Evolutionary conservation across 2,329 filamentous ascomycete genomes (phyloP), one percentile per base, ranked within the genome.

Genomic region (Trichoderma gracile): DNA sequence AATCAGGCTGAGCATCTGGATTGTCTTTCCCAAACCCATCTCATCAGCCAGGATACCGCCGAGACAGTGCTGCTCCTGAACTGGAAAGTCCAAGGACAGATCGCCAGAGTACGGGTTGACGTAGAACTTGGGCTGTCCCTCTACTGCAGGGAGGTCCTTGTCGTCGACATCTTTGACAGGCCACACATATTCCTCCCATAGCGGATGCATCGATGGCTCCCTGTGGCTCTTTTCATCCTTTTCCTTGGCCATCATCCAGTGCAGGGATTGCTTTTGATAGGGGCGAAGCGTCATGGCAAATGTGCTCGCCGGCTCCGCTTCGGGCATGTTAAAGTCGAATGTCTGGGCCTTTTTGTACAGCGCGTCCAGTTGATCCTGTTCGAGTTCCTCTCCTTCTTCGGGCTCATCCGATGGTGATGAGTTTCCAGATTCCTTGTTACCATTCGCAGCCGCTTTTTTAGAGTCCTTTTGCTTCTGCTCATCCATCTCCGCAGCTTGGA

Each of bases 1-100:
- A 5, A 99, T 85, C 56, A 99, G 80, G 77, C 92, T 95, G 67
- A 99, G 86, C 93, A 99, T 98, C 73, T 99, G 94, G 60, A 99
- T 98, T 0, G 95, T 99, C 79, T 99, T 99, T 40, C 95, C 95
- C 2, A 99, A 81, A 53, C 95, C 95, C 95, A 99, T 99, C 77
- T 98, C 91, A 72, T 99, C 95, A 9, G 95, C 95, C 47, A 99
- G 80, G 64, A 99, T 91, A 6, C 95, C 95, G 50, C 95, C 95
- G 0, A 97, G 81, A 69, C 95, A 99, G 73, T 96, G 92, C 73
- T 98, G 95, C 71, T 98, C 92, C 73, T 99, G 95, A 2, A 88
- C 86, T 0, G 95, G 95, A 69, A 99, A 99, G 6, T 96, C 88
- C 0, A 98, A 80, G 2, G 93, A 96, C 59, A 99, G 80, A 70